Evolutionary conservation across 768 basidiomycete species (phyloP), one percentile per base, ranked within the genome.

Genomic region (Calocera cornea): DNA sequence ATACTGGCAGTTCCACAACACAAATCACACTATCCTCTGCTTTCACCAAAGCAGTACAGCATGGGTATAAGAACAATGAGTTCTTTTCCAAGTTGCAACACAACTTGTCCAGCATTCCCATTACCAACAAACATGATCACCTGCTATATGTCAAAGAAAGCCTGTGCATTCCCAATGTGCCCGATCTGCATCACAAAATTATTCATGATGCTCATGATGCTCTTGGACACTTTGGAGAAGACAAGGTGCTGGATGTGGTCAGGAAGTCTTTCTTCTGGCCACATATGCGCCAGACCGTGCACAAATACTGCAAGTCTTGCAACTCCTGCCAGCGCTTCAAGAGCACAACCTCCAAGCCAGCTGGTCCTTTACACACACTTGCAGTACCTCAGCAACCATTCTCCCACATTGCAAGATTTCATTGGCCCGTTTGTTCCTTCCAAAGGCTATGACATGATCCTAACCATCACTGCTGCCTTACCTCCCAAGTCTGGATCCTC

Each of bases 291-390:
- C 0, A 66, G 77, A 34, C 70, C 80, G 0, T 76, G 76, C 64
- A 10, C 60, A 0, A 34, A 17, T 79, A 80, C 12, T 75, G 80
- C 0, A 70, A 75, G 67, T 74, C 67, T 7, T 78, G 76, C 65
- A 72, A 27, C 24, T 72, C 34, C 2, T 81, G 69, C 71, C 77
- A 66, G 70, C 65, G 73, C 0, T 78, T 80, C 70, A 82, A 83
- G 69, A 70, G 34, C 1, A 72, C 69, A 34, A 68, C 72, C 0
- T 64, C 75, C 54, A 31, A 70, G 67, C 70, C 70, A 1, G 2
- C 71, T 65, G 67, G 74, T 7, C 74, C 76, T 0, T 65, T 74
- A 73, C 49, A 66, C 64, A 0, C 66, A 76, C 0, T 70, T 72
- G 22, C 40, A 16, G 67, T 69, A 7, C 69, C 67, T 38, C 36